Evolutionary conservation across 768 basidiomycete species (phyloP).

Genomic region (Baorangia bicolor): DNA sequence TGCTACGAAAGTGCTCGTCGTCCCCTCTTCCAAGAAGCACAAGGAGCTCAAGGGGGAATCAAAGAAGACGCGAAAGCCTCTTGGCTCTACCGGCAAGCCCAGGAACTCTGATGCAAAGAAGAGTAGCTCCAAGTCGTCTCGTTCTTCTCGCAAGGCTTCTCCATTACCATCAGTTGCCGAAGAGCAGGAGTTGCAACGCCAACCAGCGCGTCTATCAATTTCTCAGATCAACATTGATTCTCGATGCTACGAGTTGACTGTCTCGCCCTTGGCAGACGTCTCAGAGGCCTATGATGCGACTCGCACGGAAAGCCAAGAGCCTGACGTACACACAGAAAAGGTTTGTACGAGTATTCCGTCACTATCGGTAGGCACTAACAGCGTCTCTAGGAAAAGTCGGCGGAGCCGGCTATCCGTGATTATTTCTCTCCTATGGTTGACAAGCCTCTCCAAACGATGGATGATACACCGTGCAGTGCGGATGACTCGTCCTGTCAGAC

Average conservation of each 20-base stretch:
- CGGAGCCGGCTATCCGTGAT: conserved; percentile 57
- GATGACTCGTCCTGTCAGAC: conserved; percentile 64
- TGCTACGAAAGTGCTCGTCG: conserved; percentile 47
- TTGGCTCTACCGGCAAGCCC: conserved; percentile 21
- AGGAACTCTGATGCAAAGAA: conserved; percentile 39
- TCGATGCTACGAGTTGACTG: conserved; percentile 78
- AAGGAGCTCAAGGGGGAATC: conserved; percentile 44
- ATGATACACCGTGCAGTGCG: conserved; percentile 27
- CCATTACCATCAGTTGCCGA: conserved; percentile 64
- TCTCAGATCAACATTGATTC: conserved; percentile 62
- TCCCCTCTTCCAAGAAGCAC: conserved; percentile 40
- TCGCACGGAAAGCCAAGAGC: conserved; percentile 36
- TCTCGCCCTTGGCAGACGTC: conserved; percentile 75
- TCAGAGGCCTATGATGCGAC: conserved; percentile 61
- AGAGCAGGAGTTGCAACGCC: conserved; percentile 40
- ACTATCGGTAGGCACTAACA: not conserved
- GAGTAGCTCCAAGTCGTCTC: conserved; percentile 31
- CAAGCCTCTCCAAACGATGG: conserved; percentile 31
- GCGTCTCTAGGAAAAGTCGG: conserved; percentile 46
- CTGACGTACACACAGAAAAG: conserved; percentile 46
- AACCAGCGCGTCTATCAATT: conserved; percentile 27
- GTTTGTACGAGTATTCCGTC: conserved; percentile 35
- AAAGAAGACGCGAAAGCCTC: conserved; percentile 62
- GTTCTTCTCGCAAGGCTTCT: conserved; percentile 47
- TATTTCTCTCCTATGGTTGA: conserved; percentile 38